Conservation (phyloP, 2,329 filamentous ascomycete species). For the Pseudophaeomoniella oleicola region DNA sequence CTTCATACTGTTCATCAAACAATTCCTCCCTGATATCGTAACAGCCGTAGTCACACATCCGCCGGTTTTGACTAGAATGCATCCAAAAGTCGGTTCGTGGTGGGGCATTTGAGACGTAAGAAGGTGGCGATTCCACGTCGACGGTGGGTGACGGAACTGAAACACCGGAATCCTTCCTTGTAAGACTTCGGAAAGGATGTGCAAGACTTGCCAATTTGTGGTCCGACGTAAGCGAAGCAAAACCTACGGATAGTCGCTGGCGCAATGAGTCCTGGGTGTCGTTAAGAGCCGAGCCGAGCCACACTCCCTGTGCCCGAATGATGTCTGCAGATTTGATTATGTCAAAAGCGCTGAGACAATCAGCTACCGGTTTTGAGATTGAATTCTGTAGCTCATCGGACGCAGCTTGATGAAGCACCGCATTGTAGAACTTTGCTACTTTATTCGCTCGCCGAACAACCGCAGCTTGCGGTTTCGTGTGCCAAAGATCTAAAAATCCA, state of each 20-base stretch:
- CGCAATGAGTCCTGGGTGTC: background rate
- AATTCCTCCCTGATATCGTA: conserved; percentile 17
- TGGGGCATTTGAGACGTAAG: conserved; percentile 13
- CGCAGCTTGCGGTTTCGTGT: conserved; percentile 17
- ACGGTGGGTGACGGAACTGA: background rate
- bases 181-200: conserved; percentile 14
- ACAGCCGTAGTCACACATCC: conserved; percentile 16
- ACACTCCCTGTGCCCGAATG: conserved; percentile 7
- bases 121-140: conserved; percentile 7
- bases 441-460: conserved; percentile 22
- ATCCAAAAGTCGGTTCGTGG: conserved; percentile 18
- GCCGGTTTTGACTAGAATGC: conserved; percentile 13
- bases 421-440: conserved; percentile 22
- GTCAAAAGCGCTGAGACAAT: conserved; percentile 19
- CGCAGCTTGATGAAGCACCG: conserved; percentile 12
- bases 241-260: background rate
- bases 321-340: conserved; percentile 19
- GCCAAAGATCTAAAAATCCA: conserved; percentile 22
- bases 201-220: background rate
- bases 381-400: conserved; percentile 5
- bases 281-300: background rate
- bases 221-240: background rate
- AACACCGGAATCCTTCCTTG: conserved; percentile 4
- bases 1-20: conserved; percentile 14
- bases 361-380: conserved; percentile 15